phyloP scores from a whole-genome alignment of 148 eudicot species.

The Rhododendron molle region DNA sequence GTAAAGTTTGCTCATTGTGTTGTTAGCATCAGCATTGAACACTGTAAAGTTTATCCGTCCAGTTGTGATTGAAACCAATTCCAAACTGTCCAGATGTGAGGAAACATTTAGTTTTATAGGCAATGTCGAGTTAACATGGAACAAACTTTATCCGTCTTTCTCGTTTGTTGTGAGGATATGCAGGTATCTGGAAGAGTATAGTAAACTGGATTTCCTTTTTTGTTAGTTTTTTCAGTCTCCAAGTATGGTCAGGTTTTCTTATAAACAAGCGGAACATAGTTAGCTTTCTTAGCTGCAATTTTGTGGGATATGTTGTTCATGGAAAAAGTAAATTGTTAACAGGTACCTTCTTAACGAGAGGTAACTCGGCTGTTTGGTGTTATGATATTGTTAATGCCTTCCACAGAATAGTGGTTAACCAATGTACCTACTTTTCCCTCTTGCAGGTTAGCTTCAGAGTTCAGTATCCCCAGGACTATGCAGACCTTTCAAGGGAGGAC shows the following conservation, averaged over 20 bases:
- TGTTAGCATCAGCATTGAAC: neutral
- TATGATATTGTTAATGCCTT: neutral
- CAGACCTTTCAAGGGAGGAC: constrained; percentile 88
- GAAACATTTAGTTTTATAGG: neutral
- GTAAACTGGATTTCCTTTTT: neutral
- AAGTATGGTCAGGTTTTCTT: neutral
- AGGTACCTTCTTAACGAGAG: neutral
- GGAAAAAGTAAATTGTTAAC: neutral
- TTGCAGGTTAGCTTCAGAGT: constrained; percentile 88
- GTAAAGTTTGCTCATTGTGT: neutral
- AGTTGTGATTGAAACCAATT: neutral
- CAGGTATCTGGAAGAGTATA: neutral
- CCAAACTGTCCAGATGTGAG: neutral
- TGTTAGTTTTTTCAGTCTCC: neutral
- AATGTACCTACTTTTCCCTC: neutral
- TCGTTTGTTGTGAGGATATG: neutral
- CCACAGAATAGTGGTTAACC: constrained; percentile 13
- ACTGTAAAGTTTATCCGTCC: neutral
- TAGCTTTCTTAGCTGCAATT: neutral
- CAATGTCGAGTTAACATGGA: neutral
- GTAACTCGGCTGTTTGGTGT: neutral
- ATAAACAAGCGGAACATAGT: neutral
- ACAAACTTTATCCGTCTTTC: neutral
- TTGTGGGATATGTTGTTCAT: neutral
- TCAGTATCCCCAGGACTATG: constrained; percentile 85